These are phyloP conservation scores for Malus domestica DNA, from an alignment of 306 rosid genomes.

Conservation along the genomic window DNA sequence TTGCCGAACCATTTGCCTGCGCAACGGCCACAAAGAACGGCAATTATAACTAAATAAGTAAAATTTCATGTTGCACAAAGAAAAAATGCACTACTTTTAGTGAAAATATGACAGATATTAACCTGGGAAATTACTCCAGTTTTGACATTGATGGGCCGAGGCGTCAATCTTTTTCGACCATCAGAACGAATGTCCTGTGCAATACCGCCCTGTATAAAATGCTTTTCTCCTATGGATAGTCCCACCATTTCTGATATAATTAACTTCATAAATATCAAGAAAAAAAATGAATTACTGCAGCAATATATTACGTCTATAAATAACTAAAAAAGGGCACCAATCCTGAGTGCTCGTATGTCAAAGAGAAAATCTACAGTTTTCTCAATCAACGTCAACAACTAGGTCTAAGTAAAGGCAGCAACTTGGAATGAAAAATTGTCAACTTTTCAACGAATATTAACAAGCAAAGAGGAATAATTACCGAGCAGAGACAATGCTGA, in stretches of 20 bases:
- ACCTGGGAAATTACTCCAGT: constrained; percentile 81
- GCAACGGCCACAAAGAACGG: constrained; percentile 11
- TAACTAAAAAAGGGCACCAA: too few species aligned
- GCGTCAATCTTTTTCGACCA: constrained; percentile 70
- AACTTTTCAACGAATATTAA: not conserved
- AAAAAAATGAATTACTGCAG: not conserved
- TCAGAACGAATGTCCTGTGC: constrained; percentile 87
- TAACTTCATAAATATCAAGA: not conserved
- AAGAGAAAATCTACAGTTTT: not conserved
- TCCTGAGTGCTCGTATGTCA: not conserved
- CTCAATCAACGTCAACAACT: not conserved
- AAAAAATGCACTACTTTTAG: not conserved
- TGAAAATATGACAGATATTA: not conserved
- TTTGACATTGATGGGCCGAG: constrained; percentile 62
- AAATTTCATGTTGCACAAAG: not conserved
- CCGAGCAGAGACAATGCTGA: not conserved
- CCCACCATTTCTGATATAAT: constrained; percentile 48
- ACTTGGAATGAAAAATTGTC: not conserved
- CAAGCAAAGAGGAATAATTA: not conserved
- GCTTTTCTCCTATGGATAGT: constrained; percentile 59
- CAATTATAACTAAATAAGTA: not conserved
- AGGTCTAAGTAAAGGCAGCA: not conserved
- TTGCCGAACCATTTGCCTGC: constrained; percentile 85
- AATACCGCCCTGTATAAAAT: constrained; percentile 72
- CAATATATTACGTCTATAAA: too few species aligned